A percentile compares a stretch with the other conserved stretches of the same genome.
phyloP scores from a whole-genome alignment of 2,329 filamentous ascomycete genomes.

The Penicillium sp. region DNA sequence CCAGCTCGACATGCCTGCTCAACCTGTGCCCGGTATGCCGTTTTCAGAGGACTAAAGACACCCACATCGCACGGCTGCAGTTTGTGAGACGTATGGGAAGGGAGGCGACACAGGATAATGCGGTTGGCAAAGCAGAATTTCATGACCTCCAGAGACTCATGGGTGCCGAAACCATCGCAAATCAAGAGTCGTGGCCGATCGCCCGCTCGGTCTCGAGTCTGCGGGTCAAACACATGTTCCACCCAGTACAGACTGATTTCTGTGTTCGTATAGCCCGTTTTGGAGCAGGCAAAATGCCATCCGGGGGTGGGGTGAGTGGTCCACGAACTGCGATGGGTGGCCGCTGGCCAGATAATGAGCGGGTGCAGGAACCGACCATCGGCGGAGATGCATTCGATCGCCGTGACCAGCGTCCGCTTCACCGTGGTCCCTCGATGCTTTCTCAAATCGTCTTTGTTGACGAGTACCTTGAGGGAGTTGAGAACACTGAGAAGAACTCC shows the following conservation, averaged over 20 bases:
- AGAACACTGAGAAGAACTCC: conserved; percentile 29
- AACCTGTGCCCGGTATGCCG: conserved; percentile 7
- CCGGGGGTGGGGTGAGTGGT: conserved; percentile 10
- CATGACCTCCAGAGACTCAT: conserved; percentile 11
- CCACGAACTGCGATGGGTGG: conserved; percentile 8
- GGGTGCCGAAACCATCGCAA: conserved; percentile 11
- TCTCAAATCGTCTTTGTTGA: conserved; percentile 19
- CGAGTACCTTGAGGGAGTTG: conserved; percentile 31
- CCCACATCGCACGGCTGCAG: conserved; percentile 9
- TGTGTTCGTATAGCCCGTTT: conserved; percentile 9
- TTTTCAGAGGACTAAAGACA: conserved; percentile 8
- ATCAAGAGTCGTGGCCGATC: conserved; percentile 10
- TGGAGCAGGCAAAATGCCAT: conserved; percentile 10
- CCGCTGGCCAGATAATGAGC: conserved; percentile 7
- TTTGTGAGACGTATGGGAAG: conserved; percentile 11
- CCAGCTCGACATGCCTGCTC: conserved; percentile 2
- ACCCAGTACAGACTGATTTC: conserved; percentile 12
- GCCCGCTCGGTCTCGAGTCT: conserved; percentile 11
- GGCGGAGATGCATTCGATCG: conserved; percentile 12
- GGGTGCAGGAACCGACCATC: conserved; percentile 7
- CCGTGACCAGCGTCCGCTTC: conserved; percentile 8
- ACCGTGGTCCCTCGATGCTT: conserved; percentile 6
- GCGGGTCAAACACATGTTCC: conserved; percentile 10
- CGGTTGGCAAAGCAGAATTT: conserved; percentile 10
- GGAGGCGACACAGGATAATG: conserved; percentile 8